These are phyloP conservation scores for Lactifluus echinatus DNA, from an alignment of 768 basidiomycete genomes.

Conservation along the genomic window DNA sequence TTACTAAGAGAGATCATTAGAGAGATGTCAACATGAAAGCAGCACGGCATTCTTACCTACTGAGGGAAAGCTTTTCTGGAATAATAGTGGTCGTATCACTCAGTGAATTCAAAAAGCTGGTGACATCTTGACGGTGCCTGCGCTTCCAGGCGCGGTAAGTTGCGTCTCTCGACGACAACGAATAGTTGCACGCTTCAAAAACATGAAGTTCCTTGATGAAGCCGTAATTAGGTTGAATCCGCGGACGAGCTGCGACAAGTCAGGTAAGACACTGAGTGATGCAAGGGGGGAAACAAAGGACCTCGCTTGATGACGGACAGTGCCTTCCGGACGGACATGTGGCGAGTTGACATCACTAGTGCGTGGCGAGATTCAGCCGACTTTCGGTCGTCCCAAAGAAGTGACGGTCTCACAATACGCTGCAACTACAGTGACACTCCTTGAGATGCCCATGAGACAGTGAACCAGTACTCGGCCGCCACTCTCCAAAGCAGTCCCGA, in stretches of 20 bases:
- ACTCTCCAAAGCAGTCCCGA: conserved; percentile 43
- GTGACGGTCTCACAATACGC: conserved; percentile 55
- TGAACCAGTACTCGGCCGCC: conserved; percentile 60
- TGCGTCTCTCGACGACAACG: conserved; percentile 33
- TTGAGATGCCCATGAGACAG: conserved; percentile 64
- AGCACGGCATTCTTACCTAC: conserved; percentile 31
- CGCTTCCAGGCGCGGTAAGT: conserved; percentile 54
- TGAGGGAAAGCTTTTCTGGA: conserved; percentile 41
- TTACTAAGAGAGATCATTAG: conserved; percentile 31
- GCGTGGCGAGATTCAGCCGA: background rate
- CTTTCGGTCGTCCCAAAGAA: background rate
- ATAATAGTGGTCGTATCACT: conserved; percentile 45
- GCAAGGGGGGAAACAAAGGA: conserved; percentile 15
- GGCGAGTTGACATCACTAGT: conserved; percentile 19
- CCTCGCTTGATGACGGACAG: conserved; percentile 31
- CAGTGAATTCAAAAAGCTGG: conserved; percentile 42
- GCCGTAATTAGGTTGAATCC: conserved; percentile 35
- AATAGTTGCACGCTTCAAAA: conserved; percentile 44
- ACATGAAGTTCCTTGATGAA: conserved; percentile 52
- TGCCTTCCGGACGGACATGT: conserved; percentile 11
- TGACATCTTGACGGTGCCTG: conserved; percentile 43
- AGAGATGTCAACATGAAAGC: background rate
- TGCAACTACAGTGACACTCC: conserved; percentile 63
- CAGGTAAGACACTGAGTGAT: conserved; percentile 13
- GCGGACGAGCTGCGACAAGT: conserved; percentile 29